Base-by-base conservation (phyloP, 1,284 basidiomycete genomes). In the Ceratobasidium theobromae region DNA sequence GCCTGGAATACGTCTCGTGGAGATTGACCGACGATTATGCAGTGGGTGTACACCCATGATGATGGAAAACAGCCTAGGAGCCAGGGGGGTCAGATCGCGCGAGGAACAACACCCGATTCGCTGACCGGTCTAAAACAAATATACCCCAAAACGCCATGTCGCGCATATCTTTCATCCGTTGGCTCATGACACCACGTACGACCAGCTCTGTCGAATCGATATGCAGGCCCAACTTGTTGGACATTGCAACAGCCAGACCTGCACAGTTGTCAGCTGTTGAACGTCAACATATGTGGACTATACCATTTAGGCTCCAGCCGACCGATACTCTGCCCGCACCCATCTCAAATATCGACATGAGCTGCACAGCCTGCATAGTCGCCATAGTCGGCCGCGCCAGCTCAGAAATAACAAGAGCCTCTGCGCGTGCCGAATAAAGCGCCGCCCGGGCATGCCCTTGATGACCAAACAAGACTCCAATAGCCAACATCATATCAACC, bases 401-500 rank as follows among this genome's bases (percentile, higher is more conserved):
- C 23, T 62, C 46, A 25, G 38, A 46, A 12, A 62, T 32, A 2
- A 62, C 32, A 9, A 25, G 33, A 11, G 45, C 46, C n/a, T 40
- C 46, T 5, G 58, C 58, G 18, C 58, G 45, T 14, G 30, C 45
- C n/a, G 58, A 28, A 28, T 62, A 51, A 4, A 51, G 2, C 12
- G 21, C 58, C 25, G 16, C 25, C 25, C 46, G 38, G 28, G 27
- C 23, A 3, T 51, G 21, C 21, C 35, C 45, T 28, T 35, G 46
- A 30, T 51, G 33, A 8, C 58, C 58, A 62, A 38, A 51, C 25
- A 27, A 46, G 25, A 49, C 46, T 16, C 58, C 46, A n/a, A 62
- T 40, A 16, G 58, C 58, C 11, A 62, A 27, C 58, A 62, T 62
- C 58, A 62, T 62, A 8, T 62, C 58, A 33, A 62, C 40, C 14